These are phyloP conservation scores for Coemansia umbellata DNA, from an alignment of 192 early-diverging fungal genomes.

Conservation along the genomic window DNA sequence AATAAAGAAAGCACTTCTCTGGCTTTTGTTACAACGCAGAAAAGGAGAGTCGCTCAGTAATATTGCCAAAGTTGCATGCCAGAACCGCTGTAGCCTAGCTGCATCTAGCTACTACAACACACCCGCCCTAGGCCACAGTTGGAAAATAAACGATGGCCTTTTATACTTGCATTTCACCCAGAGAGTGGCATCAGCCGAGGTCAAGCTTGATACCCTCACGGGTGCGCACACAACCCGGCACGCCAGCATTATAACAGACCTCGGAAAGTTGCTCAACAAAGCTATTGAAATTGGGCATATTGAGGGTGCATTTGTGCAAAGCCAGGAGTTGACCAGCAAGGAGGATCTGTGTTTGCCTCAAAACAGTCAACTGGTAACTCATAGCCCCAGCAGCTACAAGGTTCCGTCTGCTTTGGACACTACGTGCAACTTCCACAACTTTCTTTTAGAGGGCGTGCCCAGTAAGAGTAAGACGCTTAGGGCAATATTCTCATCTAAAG, in stretches of 20 bases:
- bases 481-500: slow-evolving; percentile 78
- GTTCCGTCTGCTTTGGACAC: slow-evolving; percentile 81
- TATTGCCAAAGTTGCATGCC: slow-evolving; percentile 61
- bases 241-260: slow-evolving; percentile 79
- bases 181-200: slow-evolving; percentile 75
- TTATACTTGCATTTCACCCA: slow-evolving; percentile 82
- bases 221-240: slow-evolving; percentile 71
- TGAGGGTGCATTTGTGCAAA: slow-evolving; percentile 83
- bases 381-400: slow-evolving; percentile 85
- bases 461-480: slow-evolving; percentile 55
- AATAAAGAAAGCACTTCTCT: too few relatives aligned
- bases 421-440: slow-evolving; percentile 74
- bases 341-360: slow-evolving; percentile 74
- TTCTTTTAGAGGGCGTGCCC: slow-evolving; percentile 54
- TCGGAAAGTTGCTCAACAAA: slow-evolving; percentile 79
- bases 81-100: slow-evolving; percentile 72
- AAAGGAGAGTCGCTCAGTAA: slow-evolving; percentile 51
- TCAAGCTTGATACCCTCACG: slow-evolving; percentile 81
- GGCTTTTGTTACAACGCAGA: too few relatives aligned
- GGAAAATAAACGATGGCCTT: slow-evolving; percentile 63
- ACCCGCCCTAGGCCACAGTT: slow-evolving; percentile 73
- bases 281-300: slow-evolving; percentile 89
- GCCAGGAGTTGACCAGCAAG: slow-evolving; percentile 77
- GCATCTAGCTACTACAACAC: slow-evolving; percentile 83
- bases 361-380: slow-evolving; percentile 70